Conservation (phyloP, 352 stramenopile genomes). For the Phytopythium mirpurense region DNA sequence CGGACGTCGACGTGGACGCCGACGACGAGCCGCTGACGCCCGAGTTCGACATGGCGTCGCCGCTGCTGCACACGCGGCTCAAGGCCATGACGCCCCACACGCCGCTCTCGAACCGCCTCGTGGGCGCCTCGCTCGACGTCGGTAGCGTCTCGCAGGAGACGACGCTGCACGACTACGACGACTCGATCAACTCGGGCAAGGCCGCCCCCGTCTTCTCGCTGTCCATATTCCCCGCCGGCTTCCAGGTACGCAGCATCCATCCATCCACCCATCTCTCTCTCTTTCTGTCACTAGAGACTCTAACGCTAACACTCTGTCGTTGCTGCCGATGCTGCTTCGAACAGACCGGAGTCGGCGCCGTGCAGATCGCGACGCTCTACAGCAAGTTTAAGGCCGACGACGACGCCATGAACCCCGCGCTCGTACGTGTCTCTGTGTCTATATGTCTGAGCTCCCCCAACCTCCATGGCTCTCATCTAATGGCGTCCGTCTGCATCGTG, state of each 20-base stretch:
- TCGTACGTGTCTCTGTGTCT: slow-evolving; percentile 38
- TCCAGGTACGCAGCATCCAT: slow-evolving; percentile 43
- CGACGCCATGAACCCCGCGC: slow-evolving; percentile 36
- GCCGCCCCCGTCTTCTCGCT: slow-evolving; percentile 71
- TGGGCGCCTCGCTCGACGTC: slow-evolving; percentile 69
- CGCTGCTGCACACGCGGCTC: slow-evolving; percentile 69
- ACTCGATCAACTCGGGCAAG: slow-evolving; percentile 56
- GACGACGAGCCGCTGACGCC: slow-evolving; percentile 60
- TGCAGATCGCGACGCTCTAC: slow-evolving; percentile 81
- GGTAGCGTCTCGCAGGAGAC: slow-evolving; percentile 66
- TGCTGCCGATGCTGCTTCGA: slow-evolving; percentile 6
- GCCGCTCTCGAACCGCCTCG: slow-evolving; percentile 77
- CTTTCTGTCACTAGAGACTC: too few relatives aligned
- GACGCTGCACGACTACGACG: slow-evolving; percentile 61
- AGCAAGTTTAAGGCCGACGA: slow-evolving; percentile 73
- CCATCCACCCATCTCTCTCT: too few relatives aligned
- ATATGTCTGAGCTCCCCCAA: too few relatives aligned
- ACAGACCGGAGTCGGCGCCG: slow-evolving; percentile 67
- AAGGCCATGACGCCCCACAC: slow-evolving; percentile 83
- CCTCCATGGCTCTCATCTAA: too few relatives aligned
- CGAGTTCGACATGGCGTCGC: slow-evolving; percentile 67
- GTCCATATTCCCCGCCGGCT: slow-evolving; percentile 57
- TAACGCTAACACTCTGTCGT: too few relatives aligned
- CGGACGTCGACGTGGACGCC: slow-evolving; percentile 27
- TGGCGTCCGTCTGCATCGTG: background rate